Evolutionary conservation across 2,329 filamentous ascomycete species (phyloP).

Genomic region (Alternaria arbusti): DNA sequence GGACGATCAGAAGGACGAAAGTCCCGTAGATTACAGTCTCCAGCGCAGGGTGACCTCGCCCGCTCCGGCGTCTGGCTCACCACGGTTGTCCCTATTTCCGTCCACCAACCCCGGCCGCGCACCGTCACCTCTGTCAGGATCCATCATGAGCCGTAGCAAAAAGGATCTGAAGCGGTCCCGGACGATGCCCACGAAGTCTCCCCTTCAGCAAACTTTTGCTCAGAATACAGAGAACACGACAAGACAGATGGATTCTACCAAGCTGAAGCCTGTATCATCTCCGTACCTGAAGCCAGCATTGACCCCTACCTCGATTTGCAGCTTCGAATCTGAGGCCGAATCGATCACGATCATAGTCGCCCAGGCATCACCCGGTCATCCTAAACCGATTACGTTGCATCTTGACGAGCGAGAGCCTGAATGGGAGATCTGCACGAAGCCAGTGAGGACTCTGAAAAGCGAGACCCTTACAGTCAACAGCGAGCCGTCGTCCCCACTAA

Average conservation of each 20-base stretch:
- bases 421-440: slow-evolving; percentile 40
- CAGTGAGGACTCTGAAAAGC: slow-evolving; percentile 16
- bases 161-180: slow-evolving; percentile 36
- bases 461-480: background rate
- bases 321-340: slow-evolving; percentile 42
- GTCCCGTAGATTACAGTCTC: slow-evolving; percentile 23
- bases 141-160: slow-evolving; percentile 22
- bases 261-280: slow-evolving; percentile 16
- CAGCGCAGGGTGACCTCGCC: slow-evolving; percentile 46
- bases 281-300: slow-evolving; percentile 22
- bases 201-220: slow-evolving; percentile 32
- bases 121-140: slow-evolving; percentile 34
- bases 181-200: slow-evolving; percentile 40
- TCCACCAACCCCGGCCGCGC: slow-evolving; percentile 27
- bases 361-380: slow-evolving; percentile 14
- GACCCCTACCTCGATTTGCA: slow-evolving; percentile 34
- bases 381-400: slow-evolving; percentile 26
- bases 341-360: slow-evolving; percentile 36
- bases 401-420: slow-evolving; percentile 37
- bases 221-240: slow-evolving; percentile 7
- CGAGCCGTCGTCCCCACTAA: slow-evolving; percentile 7
- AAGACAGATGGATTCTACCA: slow-evolving; percentile 4
- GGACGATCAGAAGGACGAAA: slow-evolving; percentile 21
- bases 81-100: slow-evolving; percentile 43
- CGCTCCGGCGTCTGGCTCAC: slow-evolving; percentile 32